These are phyloP conservation scores for Viola odorata DNA, from an alignment of 345 rosid species.

Conservation along the genomic window DNA sequence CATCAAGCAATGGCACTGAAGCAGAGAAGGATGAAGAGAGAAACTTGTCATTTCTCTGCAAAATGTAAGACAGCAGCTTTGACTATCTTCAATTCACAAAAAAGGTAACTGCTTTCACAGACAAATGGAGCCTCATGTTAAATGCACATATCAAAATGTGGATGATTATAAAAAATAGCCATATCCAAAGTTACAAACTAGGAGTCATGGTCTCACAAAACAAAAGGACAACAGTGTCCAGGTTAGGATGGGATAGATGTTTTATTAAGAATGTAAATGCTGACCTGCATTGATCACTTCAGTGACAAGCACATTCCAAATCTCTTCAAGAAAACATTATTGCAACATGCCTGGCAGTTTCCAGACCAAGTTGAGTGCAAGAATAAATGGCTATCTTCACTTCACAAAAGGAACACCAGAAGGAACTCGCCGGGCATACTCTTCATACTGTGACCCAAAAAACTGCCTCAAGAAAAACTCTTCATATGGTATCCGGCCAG, in stretches of 20 bases:
- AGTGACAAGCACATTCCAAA: slow-evolving; percentile 1
- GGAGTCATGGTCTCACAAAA: neutral
- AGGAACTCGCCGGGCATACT: slow-evolving; percentile 44
- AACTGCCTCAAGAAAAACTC: slow-evolving; percentile 63
- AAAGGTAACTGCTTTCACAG: no score
- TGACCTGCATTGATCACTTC: neutral
- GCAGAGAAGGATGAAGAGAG: no score
- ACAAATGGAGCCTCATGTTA: no score
- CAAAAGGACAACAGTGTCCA: no score
- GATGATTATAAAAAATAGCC: neutral
- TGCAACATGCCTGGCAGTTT: neutral
- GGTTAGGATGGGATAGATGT: neutral
- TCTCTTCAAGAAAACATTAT: neutral
- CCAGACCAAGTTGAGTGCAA: neutral
- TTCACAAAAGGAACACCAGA: slow-evolving; percentile 67
- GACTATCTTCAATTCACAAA: no score
- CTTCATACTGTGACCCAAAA: slow-evolving; percentile 49
- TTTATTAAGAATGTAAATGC: neutral
- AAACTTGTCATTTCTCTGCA: no score
- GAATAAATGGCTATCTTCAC: slow-evolving; percentile 18
- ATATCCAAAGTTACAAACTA: neutral
- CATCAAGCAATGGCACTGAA: no score
- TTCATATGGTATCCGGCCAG: slow-evolving; percentile 52
- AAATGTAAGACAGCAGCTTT: no score
- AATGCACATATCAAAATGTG: neutral